Base-by-base conservation (phyloP, 345 rosid species). In the Boechera stricta region DNA sequence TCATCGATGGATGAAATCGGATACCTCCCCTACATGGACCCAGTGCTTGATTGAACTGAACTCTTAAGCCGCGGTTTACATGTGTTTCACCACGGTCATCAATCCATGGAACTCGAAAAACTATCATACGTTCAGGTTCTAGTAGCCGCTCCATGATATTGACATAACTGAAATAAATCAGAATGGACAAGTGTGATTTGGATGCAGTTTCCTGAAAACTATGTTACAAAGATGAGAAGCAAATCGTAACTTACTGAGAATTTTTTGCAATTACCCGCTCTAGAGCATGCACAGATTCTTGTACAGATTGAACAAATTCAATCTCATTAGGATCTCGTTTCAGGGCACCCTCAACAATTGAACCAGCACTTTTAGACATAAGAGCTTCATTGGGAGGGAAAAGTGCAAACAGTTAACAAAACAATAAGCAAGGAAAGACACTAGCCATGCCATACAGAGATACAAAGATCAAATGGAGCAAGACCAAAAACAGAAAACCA, bases 311-410 rank as follows among this genome's bases (percentile, higher is more conserved):
- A 70, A 91, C 81, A 85, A 92, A 95, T 74, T 95, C 99, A 65
- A 81, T 78, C 88, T 95, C 99, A 79, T 95, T 87, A 61, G 99
- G 98, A 80, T 95, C 99, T 86, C 97, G 88, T 84, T 86, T 92
- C 66, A 93, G 80, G 31, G 88, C 93, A 67, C 92, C 88, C 80
- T 95, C 96, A 75, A 95, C 82, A 61, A 95, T 95, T 65, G 99
- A 91, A 75, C 99, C 99, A 85, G 99, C 99, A 36, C 93, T 90
- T 85, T 93, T 95, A 28, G 99, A 95, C 99, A 95, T 95, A 72
- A 95, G 88, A 75, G 99, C 99, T 95, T 88, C 89, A 88, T 77
- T 81, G n/a, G 65, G 16, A 12, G 5, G 10, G 6, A 71, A 80
- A 57, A 6, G 51, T 63, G 49, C 28, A 70, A 74, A 47, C 53